Conservation (phyloP, 495 filamentous ascomycete species). For the Parathielavia hyrcaniae region DNA sequence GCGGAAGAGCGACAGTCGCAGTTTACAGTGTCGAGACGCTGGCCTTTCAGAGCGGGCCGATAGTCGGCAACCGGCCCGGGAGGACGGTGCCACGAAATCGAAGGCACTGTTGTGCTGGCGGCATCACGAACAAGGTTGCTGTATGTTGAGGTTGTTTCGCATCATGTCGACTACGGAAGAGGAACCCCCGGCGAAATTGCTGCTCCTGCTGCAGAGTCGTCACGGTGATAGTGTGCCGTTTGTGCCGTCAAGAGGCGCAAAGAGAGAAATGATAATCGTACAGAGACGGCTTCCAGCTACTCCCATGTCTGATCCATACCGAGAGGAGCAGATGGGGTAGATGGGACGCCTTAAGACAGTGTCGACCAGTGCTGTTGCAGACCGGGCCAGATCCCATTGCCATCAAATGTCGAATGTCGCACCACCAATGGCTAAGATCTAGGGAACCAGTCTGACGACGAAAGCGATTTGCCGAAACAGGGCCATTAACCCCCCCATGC, state of each 20-base stretch:
- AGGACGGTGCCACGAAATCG: constrained; percentile 11
- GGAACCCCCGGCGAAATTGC: constrained; percentile 24
- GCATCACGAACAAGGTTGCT: constrained; percentile 26
- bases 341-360: constrained; percentile 24
- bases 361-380: constrained; percentile 35
- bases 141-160: constrained; percentile 25
- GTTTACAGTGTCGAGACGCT: constrained; percentile 6
- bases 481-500: constrained; percentile 32
- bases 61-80: constrained; percentile 11
- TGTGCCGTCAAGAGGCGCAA: constrained; percentile 30
- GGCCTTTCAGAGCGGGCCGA: constrained; percentile 9
- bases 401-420: constrained; percentile 33
- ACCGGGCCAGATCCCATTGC: constrained; percentile 28
- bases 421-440: constrained; percentile 30
- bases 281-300: constrained; percentile 32
- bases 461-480: constrained; percentile 30
- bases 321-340: constrained; percentile 20
- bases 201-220: constrained; percentile 29
- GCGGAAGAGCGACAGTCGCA: constrained; percentile 8
- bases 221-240: constrained; percentile 28
- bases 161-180: constrained; percentile 36
- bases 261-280: constrained; percentile 32
- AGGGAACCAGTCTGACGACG: constrained; percentile 21
- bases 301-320: constrained; percentile 31
- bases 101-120: constrained; percentile 7